These are phyloP conservation scores for Dendrobium officinale DNA, from an alignment of 106 monocot species.

Conservation along the genomic window DNA sequence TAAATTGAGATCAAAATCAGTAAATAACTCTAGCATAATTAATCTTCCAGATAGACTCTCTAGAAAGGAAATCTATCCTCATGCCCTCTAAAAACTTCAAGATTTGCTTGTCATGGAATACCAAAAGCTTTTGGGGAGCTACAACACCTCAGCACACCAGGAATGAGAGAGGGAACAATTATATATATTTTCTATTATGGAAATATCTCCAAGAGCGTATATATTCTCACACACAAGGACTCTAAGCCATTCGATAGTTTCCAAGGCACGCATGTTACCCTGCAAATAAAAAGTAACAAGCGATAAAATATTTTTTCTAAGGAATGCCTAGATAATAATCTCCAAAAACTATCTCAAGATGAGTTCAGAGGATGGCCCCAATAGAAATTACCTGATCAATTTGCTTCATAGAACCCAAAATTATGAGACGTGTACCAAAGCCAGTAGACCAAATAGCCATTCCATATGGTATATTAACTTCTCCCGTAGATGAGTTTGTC, in stretches of 20 bases:
- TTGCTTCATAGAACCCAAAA: conserved; percentile 70
- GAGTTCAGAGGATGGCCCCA: not conserved
- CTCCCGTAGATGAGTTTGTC: too few species aligned
- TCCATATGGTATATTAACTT: conserved; percentile 50
- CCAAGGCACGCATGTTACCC: conserved; percentile 55
- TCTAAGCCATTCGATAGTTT: conserved; percentile 62
- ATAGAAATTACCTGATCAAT: conserved; percentile 54
- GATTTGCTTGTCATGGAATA: too few species aligned
- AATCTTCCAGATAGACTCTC: too few species aligned
- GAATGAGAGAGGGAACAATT: too few species aligned
- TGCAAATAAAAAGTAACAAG: conserved; percentile 45
- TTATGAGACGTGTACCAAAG: conserved; percentile 72
- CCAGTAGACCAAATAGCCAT: conserved; percentile 94
- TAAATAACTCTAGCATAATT: not conserved
- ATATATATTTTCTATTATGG: conserved; percentile 28
- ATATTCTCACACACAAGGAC: conserved; percentile 35
- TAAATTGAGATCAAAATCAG: too few species aligned
- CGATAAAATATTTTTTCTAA: conserved; percentile 13
- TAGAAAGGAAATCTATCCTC: too few species aligned
- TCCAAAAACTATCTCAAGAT: not conserved
- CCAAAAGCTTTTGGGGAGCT: too few species aligned
- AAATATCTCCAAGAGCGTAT: conserved; percentile 29
- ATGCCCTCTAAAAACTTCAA: too few species aligned
- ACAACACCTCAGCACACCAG: too few species aligned
- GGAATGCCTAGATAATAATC: not conserved